Conservation (phyloP, 495 filamentous ascomycete genomes). For the Aspergillus ellipticus region DNA sequence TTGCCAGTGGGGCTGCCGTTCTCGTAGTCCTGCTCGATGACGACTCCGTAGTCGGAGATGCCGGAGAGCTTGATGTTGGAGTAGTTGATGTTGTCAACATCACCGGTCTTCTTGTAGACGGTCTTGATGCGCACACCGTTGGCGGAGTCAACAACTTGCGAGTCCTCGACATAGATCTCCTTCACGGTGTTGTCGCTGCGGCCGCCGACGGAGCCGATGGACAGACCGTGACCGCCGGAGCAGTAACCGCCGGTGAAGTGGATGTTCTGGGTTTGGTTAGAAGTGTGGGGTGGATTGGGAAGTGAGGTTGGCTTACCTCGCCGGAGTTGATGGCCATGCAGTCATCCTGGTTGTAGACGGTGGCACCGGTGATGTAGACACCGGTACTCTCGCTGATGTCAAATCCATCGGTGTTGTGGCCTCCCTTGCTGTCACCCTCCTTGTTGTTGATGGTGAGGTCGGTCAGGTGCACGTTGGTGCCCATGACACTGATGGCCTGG, state of each 20-base stretch:
- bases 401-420: slow-evolving; percentile 67
- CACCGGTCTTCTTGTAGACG: slow-evolving; percentile 51
- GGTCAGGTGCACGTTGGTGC: slow-evolving; percentile 45
- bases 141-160: slow-evolving; percentile 48
- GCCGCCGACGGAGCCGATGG: slow-evolving; percentile 63
- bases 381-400: slow-evolving; percentile 53
- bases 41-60: slow-evolving; percentile 59
- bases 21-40: slow-evolving; percentile 67
- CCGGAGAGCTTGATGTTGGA: slow-evolving; percentile 53
- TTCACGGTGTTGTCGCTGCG: slow-evolving; percentile 56
- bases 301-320: slow-evolving; percentile 17
- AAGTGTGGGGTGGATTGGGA: neutral
- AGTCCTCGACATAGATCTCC: slow-evolving; percentile 51
- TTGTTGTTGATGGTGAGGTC: slow-evolving; percentile 58
- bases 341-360: slow-evolving; percentile 62
- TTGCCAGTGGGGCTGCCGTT: slow-evolving; percentile 56
- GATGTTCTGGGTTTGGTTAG: slow-evolving; percentile 42
- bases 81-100: slow-evolving; percentile 57
- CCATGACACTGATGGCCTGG: slow-evolving; percentile 57
- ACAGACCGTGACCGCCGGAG: slow-evolving; percentile 60
- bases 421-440: slow-evolving; percentile 46
- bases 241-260: slow-evolving; percentile 49
- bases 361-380: slow-evolving; percentile 52
- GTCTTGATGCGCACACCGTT: slow-evolving; percentile 59
- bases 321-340: slow-evolving; percentile 64